A percentile compares a stretch with the other conserved stretches of the same genome.
These are phyloP conservation scores for Graphium sp. DNA, from an alignment of 2,329 filamentous ascomycete genomes.

Conservation along the genomic window DNA sequence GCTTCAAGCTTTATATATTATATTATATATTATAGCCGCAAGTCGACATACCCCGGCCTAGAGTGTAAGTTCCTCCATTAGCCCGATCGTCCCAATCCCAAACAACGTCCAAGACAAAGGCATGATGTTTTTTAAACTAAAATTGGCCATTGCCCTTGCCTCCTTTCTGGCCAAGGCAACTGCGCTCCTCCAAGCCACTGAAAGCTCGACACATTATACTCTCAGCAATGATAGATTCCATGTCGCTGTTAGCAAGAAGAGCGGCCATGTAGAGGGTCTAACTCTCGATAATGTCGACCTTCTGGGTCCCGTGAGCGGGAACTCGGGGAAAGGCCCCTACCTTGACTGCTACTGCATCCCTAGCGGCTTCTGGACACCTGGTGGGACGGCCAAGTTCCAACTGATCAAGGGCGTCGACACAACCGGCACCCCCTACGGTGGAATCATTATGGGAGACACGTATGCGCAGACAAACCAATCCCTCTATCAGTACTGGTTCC, in stretches of 20 bases:
- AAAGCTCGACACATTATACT: slow-evolving; percentile 15
- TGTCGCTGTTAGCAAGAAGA: slow-evolving; percentile 17
- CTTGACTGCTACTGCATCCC: slow-evolving; percentile 48
- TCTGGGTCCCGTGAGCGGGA: slow-evolving; percentile 20
- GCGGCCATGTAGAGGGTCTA: slow-evolving; percentile 17
- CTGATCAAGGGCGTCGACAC: slow-evolving; percentile 27
- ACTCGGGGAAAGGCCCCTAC: slow-evolving; percentile 34
- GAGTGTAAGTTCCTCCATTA: too few relatives aligned
- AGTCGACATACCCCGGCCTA: too few relatives aligned
- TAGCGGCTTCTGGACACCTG: slow-evolving; percentile 41
- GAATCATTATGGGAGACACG: slow-evolving; percentile 40
- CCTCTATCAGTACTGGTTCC: slow-evolving; percentile 49
- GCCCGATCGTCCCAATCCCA: too few relatives aligned
- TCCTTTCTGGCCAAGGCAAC: slow-evolving; percentile 5
- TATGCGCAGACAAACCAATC: slow-evolving; percentile 39
- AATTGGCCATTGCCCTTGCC: too few relatives aligned
- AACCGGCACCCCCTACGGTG: slow-evolving; percentile 34
- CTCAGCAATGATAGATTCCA: slow-evolving; percentile 20
- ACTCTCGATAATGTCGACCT: slow-evolving; percentile 25
- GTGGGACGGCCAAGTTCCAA: slow-evolving; percentile 26
- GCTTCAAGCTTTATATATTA: too few relatives aligned
- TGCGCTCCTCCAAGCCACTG: slow-evolving; percentile 15
- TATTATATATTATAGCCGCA: too few relatives aligned
- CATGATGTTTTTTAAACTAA: too few relatives aligned
- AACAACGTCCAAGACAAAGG: too few relatives aligned